Conservation (phyloP, 257 asterid genomes). For the Solanum etuberosum region DNA sequence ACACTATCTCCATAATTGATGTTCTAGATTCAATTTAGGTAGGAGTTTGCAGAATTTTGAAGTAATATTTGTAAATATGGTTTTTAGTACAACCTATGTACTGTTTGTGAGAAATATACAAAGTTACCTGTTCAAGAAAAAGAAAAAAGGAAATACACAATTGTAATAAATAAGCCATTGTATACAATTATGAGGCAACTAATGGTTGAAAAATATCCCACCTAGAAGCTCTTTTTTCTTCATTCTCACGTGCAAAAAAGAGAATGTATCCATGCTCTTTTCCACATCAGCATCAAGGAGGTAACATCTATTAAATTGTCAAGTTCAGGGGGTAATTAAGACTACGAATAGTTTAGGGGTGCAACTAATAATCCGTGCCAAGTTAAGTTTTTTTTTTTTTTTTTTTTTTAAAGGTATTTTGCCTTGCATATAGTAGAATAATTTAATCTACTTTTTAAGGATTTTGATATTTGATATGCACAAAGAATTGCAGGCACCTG, state of each 20-base stretch:
- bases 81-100: too few relatives aligned
- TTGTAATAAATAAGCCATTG: neutral
- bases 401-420: too few relatives aligned
- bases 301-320: neutral
- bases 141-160: neutral
- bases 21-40: neutral
- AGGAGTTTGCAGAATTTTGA: too few relatives aligned
- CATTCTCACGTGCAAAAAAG: neutral
- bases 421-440: neutral
- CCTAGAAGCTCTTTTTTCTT: neutral
- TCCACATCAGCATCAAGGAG: neutral
- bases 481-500: neutral
- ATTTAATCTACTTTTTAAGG: neutral
- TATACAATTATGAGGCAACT: neutral
- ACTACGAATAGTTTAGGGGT: neutral
- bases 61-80: too few relatives aligned
- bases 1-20: neutral
- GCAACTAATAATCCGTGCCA: neutral
- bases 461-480: neutral
- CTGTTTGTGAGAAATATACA: too few relatives aligned
- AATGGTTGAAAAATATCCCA: neutral
- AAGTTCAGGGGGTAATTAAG: neutral
- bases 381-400: neutral
- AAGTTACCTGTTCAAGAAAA: too few relatives aligned
- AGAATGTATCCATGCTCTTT: neutral